These are phyloP conservation scores for Yarrowia sp. DNA, from an alignment of 805 yeast species.

Conservation along the genomic window DNA sequence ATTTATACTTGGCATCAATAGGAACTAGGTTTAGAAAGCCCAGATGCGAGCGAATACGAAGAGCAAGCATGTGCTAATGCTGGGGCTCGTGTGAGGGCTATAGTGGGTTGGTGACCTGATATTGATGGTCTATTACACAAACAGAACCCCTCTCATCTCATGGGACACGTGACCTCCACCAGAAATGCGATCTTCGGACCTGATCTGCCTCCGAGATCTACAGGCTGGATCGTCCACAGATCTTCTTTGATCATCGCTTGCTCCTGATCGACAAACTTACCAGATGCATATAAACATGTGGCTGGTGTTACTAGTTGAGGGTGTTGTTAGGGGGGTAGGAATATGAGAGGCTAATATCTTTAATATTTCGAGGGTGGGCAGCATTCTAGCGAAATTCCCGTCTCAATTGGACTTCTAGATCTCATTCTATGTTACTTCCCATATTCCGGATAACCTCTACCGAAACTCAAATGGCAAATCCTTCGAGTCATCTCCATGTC, in stretches of 20 bases:
- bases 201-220: not conserved
- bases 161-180: conserved; percentile 6
- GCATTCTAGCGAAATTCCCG: not conserved
- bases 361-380: not conserved
- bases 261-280: conserved; percentile 29
- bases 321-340: not conserved
- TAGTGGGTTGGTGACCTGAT: no score
- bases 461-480: conserved; percentile 15
- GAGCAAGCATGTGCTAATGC: not conserved
- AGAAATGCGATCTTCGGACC: not conserved
- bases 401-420: not conserved
- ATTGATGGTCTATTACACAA: no score
- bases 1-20: not conserved
- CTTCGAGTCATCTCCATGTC: not conserved
- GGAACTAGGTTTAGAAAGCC: not conserved
- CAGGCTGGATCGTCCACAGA: not conserved
- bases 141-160: no score
- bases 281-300: not conserved
- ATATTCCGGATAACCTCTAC: not conserved
- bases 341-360: no score
- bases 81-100: no score
- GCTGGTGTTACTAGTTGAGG: not conserved
- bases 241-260: conserved; percentile 7
- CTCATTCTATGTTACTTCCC: not conserved
- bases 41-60: conserved; percentile 4